A percentile compares a stretch with the other conserved stretches of the same genome.
Conservation (phyloP, 768 basidiomycete genomes). For the Cantharellus anzutake region DNA sequence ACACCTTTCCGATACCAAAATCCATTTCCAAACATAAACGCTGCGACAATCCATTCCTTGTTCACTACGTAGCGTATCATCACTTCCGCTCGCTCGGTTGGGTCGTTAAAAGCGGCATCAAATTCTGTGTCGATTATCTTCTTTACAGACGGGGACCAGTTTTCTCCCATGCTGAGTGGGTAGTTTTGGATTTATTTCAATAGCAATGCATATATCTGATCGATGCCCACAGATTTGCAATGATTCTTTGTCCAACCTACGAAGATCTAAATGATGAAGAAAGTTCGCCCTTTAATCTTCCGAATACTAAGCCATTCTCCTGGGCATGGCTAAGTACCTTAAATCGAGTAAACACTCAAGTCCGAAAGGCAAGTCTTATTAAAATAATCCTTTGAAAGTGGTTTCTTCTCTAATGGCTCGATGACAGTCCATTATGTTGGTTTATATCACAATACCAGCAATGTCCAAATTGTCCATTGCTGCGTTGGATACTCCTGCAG, state of each 20-base stretch:
- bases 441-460: conserved; percentile 86
- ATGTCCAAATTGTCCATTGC: conserved; percentile 32
- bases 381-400: not conserved
- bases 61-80: conserved; percentile 81
- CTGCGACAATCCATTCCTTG: conserved; percentile 82
- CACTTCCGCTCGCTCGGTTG: conserved; percentile 93
- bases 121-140: conserved; percentile 92
- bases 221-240: conserved; percentile 45
- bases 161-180: conserved; percentile 89
- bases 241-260: conserved; percentile 82
- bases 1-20: conserved; percentile 13
- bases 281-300: conserved; percentile 41
- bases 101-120: conserved; percentile 91
- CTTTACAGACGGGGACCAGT: conserved; percentile 90
- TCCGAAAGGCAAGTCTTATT: conserved; percentile 60
- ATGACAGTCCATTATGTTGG: conserved; percentile 64
- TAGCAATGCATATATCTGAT: not conserved
- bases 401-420: not conserved
- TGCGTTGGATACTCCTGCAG: conserved; percentile 48
- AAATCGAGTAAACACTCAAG: conserved; percentile 90
- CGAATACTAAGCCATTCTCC: conserved; percentile 50
- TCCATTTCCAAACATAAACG: not conserved
- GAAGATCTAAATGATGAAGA: conserved; percentile 58
- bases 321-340: conserved; percentile 98
- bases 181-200: conserved; percentile 5